phyloP scores from a whole-genome alignment of 345 rosid genomes.

The Salix purpurea region DNA sequence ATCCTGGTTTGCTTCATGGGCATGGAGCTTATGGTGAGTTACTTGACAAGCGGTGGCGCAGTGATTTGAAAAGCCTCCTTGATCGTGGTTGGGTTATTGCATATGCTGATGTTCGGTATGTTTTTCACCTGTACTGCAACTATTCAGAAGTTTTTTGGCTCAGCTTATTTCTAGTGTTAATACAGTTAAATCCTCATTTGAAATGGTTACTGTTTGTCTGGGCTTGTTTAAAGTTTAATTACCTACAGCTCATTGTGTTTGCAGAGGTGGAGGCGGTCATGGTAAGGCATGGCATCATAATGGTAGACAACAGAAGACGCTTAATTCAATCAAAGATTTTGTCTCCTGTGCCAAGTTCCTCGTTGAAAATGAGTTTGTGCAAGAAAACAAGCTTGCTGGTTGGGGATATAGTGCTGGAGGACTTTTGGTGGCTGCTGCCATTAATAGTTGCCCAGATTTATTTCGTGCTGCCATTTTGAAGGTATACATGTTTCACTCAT shows the following conservation, averaged over 20 bases:
- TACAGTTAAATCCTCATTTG: neutral
- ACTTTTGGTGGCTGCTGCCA: slow-evolving; percentile 88
- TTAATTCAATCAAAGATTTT: slow-evolving; percentile 69
- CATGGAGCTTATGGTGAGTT: slow-evolving; percentile 96
- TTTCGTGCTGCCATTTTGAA: slow-evolving; percentile 81
- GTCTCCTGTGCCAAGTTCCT: slow-evolving; percentile 75
- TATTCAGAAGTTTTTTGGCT: neutral
- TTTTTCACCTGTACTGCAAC: slow-evolving; percentile 1
- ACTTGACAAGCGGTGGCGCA: slow-evolving; percentile 85
- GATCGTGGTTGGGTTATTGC: slow-evolving; percentile 97
- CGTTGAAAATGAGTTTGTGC: slow-evolving; percentile 54
- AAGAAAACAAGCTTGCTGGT: slow-evolving; percentile 70
- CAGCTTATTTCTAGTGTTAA: neutral
- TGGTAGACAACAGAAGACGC: slow-evolving; percentile 63
- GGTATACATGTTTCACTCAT: slow-evolving; percentile 26
- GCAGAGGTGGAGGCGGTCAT: slow-evolving; percentile 88
- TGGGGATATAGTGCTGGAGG: slow-evolving; percentile 97
- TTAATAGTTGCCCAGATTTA: slow-evolving; percentile 59
- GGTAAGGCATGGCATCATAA: slow-evolving; percentile 81
- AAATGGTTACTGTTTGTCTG: neutral
- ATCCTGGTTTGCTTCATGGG: slow-evolving; percentile 78
- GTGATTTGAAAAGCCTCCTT: slow-evolving; percentile 92
- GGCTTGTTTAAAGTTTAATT: neutral
- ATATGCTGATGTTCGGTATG: slow-evolving; percentile 92
- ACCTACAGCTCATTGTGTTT: slow-evolving; percentile 7